Evolutionary conservation across 1,139 yeast species (phyloP), one percentile per base, ranked within the genome.

Genomic region (Pichia sp.): DNA sequence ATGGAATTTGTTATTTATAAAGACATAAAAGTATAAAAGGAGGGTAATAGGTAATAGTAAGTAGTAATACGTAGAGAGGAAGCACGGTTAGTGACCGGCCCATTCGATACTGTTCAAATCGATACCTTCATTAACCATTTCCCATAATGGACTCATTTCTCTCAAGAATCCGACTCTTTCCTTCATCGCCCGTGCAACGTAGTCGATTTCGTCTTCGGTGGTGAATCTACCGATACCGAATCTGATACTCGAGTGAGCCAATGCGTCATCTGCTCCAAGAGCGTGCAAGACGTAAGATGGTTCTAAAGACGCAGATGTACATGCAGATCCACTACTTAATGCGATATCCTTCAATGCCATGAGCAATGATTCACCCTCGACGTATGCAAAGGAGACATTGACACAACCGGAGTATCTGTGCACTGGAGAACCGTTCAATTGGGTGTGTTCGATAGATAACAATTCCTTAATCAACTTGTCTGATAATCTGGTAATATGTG

Each of bases 261-360:
- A 76, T 10, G 98, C 98, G 65, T 93, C 99, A 67, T 93, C 98
- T 20, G 96, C 96, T 45, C 99, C 99, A 45, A 93, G 75, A 1
- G 99, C 98, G 60, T 93, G 96, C 61, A 93, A 76, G 34, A 93
- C 99, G 61, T 93, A 93, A 3, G 96, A 88, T 24, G 99, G 99
- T 68, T 93, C 99, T 61, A 93, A 77, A 8, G 98, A 91, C 0
- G 99, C 98, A 32, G 98, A 91, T 7, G 99, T 93, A 75, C 99
- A 93, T 4, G 99, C 99, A n/a, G 97, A 89, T 32, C 99, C 99
- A 3, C 96, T 88, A 53, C 96, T 85, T 57, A 93, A 77, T 0
- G 99, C 99, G 63, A 93, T 89, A 66, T 93, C 99, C 65, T 93
- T 91, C 63, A 93, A 79, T 1, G 99, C 99, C 99, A 93, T 93